Conservation (phyloP, 116 monocot genomes). For the Posidonia oceanica region DNA sequence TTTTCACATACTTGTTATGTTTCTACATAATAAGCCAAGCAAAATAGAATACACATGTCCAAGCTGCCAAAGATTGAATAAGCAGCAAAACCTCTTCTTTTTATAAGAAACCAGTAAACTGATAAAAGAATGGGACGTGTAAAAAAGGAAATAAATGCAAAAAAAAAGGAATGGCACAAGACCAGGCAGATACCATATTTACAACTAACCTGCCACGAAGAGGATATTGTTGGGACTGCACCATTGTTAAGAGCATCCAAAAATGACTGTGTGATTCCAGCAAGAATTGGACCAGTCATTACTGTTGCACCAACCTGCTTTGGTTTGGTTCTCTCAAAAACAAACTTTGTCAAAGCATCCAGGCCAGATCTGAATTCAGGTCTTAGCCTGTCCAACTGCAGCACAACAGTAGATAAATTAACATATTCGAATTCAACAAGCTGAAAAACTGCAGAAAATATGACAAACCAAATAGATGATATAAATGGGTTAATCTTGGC, state of each 20-base stretch:
- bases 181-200: background rate
- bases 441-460: slow-evolving; percentile 1
- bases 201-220: slow-evolving; percentile 84
- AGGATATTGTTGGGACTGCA: slow-evolving; percentile 93
- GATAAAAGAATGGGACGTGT: too few species aligned
- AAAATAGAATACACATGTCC: too few species aligned
- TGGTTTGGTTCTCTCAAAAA: slow-evolving; percentile 81
- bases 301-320: slow-evolving; percentile 79
- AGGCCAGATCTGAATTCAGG: slow-evolving; percentile 77
- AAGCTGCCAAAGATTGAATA: background rate
- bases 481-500: background rate
- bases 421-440: background rate
- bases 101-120: too few species aligned
- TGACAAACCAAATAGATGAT: background rate
- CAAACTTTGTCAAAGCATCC: slow-evolving; percentile 76
- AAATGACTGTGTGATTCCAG: slow-evolving; percentile 81
- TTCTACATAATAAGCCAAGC: too few species aligned
- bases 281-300: slow-evolving; percentile 91
- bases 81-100: background rate
- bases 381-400: slow-evolving; percentile 68
- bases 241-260: slow-evolving; percentile 96
- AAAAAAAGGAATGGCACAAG: background rate
- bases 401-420: background rate
- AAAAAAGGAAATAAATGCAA: too few species aligned
- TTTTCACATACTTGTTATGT: too few species aligned